Percentiles rank a stretch among this genome's conserved stretches.
Conservation (phyloP, 306 rosid genomes). For the Rosa multiflora region DNA sequence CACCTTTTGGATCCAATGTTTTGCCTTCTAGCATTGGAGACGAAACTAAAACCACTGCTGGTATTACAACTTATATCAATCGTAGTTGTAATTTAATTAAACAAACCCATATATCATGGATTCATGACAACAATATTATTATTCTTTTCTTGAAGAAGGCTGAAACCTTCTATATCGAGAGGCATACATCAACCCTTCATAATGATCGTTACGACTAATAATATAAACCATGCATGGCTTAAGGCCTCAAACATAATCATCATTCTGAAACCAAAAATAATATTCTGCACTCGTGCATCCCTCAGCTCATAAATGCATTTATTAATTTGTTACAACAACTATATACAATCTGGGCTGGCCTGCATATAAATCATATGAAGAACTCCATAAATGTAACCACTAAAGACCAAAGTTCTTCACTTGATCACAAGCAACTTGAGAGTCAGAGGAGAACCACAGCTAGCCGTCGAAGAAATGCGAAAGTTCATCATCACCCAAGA, state of each 20-base stretch:
- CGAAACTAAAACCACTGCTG: neutral
- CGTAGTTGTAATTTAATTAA: neutral
- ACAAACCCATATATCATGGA: neutral
- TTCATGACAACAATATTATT: neutral
- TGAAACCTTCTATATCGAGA: neutral
- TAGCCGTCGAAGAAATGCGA: slow-evolving; percentile 31
- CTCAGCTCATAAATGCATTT: neutral
- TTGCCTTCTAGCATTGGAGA: neutral
- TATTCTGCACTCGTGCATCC: slow-evolving; percentile 35
- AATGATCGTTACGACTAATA: too few species aligned
- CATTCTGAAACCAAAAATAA: slow-evolving; percentile 10
- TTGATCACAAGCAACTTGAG: slow-evolving; percentile 40
- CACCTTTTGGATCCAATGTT: neutral
- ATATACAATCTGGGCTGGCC: neutral
- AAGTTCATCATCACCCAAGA: too few species aligned
- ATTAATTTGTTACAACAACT: neutral
- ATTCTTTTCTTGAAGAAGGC: neutral
- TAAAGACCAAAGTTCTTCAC: slow-evolving; percentile 20
- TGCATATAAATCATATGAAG: slow-evolving; percentile 4
- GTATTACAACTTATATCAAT: neutral
- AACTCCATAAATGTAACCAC: slow-evolving; percentile 25
- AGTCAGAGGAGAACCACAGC: slow-evolving; percentile 17
- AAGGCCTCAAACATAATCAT: neutral
- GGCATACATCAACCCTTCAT: too few species aligned
- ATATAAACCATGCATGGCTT: neutral